Evolutionary conservation across 192 early-diverging fungal genomes (phyloP), one percentile per base, ranked within the genome.

Genomic region (Cetraspora pellucida): DNA sequence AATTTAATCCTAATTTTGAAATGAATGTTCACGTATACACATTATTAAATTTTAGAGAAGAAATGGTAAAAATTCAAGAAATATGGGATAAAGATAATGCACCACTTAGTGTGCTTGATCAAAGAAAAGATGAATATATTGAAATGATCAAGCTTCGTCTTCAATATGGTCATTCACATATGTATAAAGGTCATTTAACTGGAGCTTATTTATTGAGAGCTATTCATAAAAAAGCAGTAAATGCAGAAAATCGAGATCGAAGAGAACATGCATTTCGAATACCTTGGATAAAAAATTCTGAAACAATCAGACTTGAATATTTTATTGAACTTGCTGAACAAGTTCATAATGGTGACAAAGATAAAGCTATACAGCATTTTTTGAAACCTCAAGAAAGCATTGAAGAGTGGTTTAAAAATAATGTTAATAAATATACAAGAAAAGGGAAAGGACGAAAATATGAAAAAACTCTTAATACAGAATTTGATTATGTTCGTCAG

Each of bases 101-200:
- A 44, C 63, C 49, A 54, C 28, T 77, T 43, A 19, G 8, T n/a
- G 64, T 77, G 14, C 49, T 77, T 57, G 60, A 64, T 25, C 75
- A 65, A 63, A 77, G 37, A 63, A 52, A 77, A 44, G 28, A 77
- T 27, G 75, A 77, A 49, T 67, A 77, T 30, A 30, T 50, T 55
- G 52, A 50, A 27, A 47, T 64, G 3, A 77, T 77, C 67, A 21
- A 77, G 43, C 21, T 10, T 54, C 45, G 46, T 16, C 45, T 77
- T 54, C 63, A 47, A 50, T 77, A 77, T 52, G 63, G 63, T 13
- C 43, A 23, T 54, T 43, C 63, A 19, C 37, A 67, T 30, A 43
- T 58, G 28, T 67, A 61, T 58, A 63, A 77, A 67, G 63, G 63
- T 21, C 49, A 44, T 55, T 47, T 77, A 21, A 54, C 16, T 44